A percentile compares a stretch with the other conserved stretches of the same genome.
phyloP scores from a whole-genome alignment of 306 rosid species.

The Glycyrrhiza uralensis region DNA sequence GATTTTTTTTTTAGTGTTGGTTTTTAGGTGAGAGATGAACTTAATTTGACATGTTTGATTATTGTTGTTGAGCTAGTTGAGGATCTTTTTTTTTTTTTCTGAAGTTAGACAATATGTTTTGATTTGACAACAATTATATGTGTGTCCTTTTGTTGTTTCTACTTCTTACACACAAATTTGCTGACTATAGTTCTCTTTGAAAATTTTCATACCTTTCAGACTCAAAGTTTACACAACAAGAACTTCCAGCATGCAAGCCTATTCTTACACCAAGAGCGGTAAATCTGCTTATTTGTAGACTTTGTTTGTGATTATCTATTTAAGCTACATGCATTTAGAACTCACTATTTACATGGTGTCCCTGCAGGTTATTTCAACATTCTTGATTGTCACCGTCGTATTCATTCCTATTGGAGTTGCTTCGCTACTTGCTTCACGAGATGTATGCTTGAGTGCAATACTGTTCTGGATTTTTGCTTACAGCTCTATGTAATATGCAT shows the following conservation, averaged over 20 bases:
- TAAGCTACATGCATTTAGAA: background rate
- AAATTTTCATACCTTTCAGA: conserved; percentile 42
- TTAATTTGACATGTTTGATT: background rate
- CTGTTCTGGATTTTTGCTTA: conserved; percentile 12
- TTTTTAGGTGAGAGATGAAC: background rate
- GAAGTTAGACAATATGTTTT: conserved; percentile 12
- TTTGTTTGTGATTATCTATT: background rate
- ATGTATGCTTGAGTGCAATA: conserved; percentile 47
- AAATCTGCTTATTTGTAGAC: conserved; percentile 8
- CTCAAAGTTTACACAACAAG: conserved; percentile 95
- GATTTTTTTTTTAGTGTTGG: background rate
- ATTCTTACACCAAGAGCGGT: conserved; percentile 96
- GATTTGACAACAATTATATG: background rate
- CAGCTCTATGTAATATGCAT: conserved; percentile 15
- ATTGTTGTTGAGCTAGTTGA: background rate
- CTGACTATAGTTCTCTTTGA: conserved; percentile 22
- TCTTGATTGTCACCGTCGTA: conserved; percentile 71
- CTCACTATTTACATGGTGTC: background rate
- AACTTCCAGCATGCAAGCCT: conserved; percentile 98
- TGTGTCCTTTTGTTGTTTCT: conserved; percentile 2
- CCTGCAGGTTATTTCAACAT: conserved; percentile 85
- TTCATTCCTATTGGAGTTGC: conserved; percentile 92
- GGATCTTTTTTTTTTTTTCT: background rate
- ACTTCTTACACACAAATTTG: background rate
- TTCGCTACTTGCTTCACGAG: conserved; percentile 73